A percentile compares a stretch with the other conserved stretches of the same genome.
Evolutionary conservation across 83 land plant species (phyloP).

Genomic region (Thuja plicata): DNA sequence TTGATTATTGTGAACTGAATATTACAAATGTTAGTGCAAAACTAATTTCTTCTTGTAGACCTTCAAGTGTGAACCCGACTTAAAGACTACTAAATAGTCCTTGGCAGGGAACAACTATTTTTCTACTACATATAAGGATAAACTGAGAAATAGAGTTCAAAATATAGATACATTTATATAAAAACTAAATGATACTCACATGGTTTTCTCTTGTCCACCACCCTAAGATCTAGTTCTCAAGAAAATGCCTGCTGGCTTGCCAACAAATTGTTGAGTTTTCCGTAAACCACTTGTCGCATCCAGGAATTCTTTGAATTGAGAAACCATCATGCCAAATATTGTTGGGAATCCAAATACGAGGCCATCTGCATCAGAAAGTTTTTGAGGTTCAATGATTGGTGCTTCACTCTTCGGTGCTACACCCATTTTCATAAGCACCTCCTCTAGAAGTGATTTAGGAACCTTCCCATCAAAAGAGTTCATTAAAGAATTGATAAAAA

Average conservation of each 20-base stretch:
- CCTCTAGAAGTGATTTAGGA: conserved; percentile 69
- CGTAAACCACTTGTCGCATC: conserved; percentile 82
- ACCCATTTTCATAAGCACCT: conserved; percentile 64
- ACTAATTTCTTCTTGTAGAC: background rate
- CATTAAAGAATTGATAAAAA: background rate
- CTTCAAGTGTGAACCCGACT: background rate
- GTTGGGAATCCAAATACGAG: conserved; percentile 85
- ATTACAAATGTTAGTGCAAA: background rate
- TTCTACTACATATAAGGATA: background rate
- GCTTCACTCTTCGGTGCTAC: conserved; percentile 73
- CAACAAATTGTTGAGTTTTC: conserved; percentile 70
- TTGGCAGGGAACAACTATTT: background rate
- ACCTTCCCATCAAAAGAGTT: conserved; percentile 32
- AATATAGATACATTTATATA: background rate
- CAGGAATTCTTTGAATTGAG: conserved; percentile 85
- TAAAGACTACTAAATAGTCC: background rate
- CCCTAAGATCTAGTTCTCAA: conserved; percentile 87
- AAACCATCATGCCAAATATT: conserved; percentile 87
- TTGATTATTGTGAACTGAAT: background rate
- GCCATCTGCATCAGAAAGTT: conserved; percentile 79
- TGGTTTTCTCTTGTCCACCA: conserved; percentile 92
- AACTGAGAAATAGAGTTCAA: background rate
- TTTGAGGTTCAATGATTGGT: conserved; percentile 66
- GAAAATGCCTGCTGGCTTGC: conserved; percentile 88
- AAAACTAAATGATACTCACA: conserved; percentile 42